Conservation (phyloP, 371 early-diverging fungal genomes). For the Thermomucor indicae-seudaticae region DNA sequence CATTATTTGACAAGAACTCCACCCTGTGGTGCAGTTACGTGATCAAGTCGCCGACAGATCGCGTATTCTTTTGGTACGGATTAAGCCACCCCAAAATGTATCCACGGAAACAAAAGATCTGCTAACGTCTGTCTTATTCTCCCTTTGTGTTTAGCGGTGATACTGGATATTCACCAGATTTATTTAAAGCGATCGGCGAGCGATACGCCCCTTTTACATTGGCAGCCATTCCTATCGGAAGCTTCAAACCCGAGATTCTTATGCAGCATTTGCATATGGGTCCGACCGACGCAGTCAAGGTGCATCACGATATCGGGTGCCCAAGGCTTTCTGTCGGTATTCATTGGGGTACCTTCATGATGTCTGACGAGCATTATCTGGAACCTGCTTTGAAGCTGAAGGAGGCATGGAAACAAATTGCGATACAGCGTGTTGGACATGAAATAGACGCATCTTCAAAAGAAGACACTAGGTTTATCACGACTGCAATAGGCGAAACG, state of each 20-base stretch:
- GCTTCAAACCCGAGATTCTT: conserved; percentile 43
- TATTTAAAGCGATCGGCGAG: conserved; percentile 51
- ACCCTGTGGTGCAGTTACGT: conserved; percentile 60
- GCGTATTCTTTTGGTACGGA: conserved; percentile 52
- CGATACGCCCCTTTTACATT: conserved; percentile 50
- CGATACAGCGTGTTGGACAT: background rate
- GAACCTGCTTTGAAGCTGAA: conserved; percentile 56
- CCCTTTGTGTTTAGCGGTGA: no score
- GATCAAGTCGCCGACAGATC: conserved; percentile 32
- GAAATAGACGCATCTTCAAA: conserved; percentile 2
- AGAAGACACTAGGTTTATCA: conserved; percentile 26
- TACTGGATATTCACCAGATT: conserved; percentile 56
- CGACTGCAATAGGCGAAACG: conserved; percentile 27
- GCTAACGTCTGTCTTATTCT: no score
- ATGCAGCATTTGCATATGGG: conserved; percentile 54
- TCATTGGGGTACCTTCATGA: conserved; percentile 56
- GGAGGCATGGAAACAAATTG: conserved; percentile 19
- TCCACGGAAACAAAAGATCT: background rate
- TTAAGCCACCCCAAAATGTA: background rate
- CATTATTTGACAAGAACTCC: conserved; percentile 48
- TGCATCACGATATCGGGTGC: conserved; percentile 44
- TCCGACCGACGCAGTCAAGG: conserved; percentile 51
- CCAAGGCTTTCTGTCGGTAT: conserved; percentile 49
- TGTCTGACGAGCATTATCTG: conserved; percentile 67
- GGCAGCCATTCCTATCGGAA: conserved; percentile 58